A percentile compares a stretch with the other conserved stretches of the same genome.
Conservation (phyloP, 768 basidiomycete genomes). For the Strobilomyces dryophilus region DNA sequence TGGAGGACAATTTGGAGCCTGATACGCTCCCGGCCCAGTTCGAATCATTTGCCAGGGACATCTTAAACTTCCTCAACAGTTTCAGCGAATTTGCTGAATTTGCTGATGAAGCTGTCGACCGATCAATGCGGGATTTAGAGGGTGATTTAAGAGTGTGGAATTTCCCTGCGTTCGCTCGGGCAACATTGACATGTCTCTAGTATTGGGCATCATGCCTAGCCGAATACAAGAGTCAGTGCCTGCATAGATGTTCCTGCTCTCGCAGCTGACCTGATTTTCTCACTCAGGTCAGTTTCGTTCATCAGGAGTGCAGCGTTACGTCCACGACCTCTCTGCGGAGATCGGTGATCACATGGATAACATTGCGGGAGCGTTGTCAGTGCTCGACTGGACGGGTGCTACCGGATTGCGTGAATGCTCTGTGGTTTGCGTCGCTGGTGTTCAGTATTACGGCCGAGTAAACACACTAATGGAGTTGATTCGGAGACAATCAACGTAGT, state of each 20-base stretch:
- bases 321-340: conserved; percentile 49
- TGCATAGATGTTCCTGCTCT: not conserved
- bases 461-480: conserved; percentile 50
- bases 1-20: conserved; percentile 42
- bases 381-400: conserved; percentile 39
- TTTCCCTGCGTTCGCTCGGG: not conserved
- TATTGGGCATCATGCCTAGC: conserved; percentile 54
- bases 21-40: conserved; percentile 49
- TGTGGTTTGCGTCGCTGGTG: conserved; percentile 53
- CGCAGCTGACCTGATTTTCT: conserved; percentile 7
- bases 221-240: conserved; percentile 40
- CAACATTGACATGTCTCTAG: conserved; percentile 25
- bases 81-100: conserved; percentile 56
- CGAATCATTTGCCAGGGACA: conserved; percentile 43
- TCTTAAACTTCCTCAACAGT: conserved; percentile 49
- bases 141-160: conserved; percentile 43
- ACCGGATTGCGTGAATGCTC: conserved; percentile 43
- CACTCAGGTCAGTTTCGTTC: conserved; percentile 45
- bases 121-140: conserved; percentile 46
- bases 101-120: conserved; percentile 47
- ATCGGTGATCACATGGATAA: conserved; percentile 52
- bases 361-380: conserved; percentile 43
- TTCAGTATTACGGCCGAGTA: conserved; percentile 51
- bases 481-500: conserved; percentile 59
- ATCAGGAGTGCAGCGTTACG: conserved; percentile 50